Percentiles rank a stretch among this genome's conserved stretches.
Conservation (phyloP, 176 grass and related monocot species). For the Bonia amplexicaulis region DNA sequence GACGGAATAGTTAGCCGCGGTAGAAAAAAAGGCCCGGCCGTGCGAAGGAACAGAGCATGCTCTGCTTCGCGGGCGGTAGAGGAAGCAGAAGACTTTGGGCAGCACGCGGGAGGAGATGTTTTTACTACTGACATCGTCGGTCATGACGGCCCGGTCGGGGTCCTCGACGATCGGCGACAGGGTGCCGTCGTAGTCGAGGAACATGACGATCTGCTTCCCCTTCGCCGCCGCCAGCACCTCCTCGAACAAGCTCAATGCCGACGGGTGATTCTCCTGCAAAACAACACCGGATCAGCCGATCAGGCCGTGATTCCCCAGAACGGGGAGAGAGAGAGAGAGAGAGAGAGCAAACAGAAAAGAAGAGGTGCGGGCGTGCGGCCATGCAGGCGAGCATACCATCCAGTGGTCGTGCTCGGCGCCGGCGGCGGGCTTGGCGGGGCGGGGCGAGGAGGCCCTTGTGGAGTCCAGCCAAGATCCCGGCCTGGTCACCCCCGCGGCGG, state of each 20-base stretch:
- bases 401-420: constrained; percentile 37
- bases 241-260: constrained; percentile 63
- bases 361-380: background rate
- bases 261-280: constrained; percentile 64
- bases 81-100: too few relatives aligned
- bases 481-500: background rate
- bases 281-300: background rate
- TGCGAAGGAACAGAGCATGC: constrained; percentile 13
- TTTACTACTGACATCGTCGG: constrained; percentile 35
- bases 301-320: background rate
- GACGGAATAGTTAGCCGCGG: background rate
- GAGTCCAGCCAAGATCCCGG: constrained; percentile 42
- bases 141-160: constrained; percentile 76
- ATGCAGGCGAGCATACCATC: constrained; percentile 33
- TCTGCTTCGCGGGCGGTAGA: background rate
- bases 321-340: background rate
- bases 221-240: constrained; percentile 35
- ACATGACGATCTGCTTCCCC: constrained; percentile 79
- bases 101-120: background rate
- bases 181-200: constrained; percentile 95
- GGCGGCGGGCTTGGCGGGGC: constrained; percentile 10
- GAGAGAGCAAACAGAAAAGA: background rate
- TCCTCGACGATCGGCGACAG: constrained; percentile 86
- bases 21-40: background rate
- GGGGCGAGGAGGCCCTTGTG: constrained; percentile 68